Conservation (phyloP, 2,329 filamentous ascomycete genomes). For the Penicillium sumatraense region DNA sequence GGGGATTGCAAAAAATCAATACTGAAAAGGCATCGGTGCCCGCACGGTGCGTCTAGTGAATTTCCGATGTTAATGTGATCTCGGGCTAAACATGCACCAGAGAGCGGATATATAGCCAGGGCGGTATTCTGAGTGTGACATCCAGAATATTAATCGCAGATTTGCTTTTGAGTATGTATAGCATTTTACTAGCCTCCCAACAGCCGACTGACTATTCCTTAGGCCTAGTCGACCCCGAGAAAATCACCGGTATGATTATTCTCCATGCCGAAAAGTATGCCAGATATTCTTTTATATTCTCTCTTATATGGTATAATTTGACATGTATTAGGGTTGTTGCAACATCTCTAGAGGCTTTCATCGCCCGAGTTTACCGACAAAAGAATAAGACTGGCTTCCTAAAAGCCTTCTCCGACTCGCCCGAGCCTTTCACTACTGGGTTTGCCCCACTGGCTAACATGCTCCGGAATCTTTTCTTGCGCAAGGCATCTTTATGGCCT, state of each 20-base stretch:
- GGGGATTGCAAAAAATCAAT: conserved; percentile 89
- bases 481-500: conserved; percentile 88
- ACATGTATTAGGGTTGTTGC: conserved; percentile 66
- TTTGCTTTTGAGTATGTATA: conserved; percentile 69
- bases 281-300: not conserved
- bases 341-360: conserved; percentile 92
- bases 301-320: conserved; percentile 7
- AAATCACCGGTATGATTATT: conserved; percentile 82
- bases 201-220: conserved; percentile 18
- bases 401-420: conserved; percentile 93
- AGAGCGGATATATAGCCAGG: conserved; percentile 88
- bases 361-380: conserved; percentile 89
- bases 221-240: conserved; percentile 75
- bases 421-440: conserved; percentile 85
- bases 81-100: conserved; percentile 46
- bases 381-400: conserved; percentile 93
- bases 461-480: conserved; percentile 89
- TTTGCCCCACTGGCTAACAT: conserved; percentile 87
- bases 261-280: conserved; percentile 77
- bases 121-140: conserved; percentile 94
- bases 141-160: conserved; percentile 95
- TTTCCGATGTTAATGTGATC: not conserved
- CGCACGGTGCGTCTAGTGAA: conserved; percentile 53
- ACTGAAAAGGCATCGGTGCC: conserved; percentile 90
- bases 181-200: not conserved